These are phyloP conservation scores for Phytophthora rubi DNA, from an alignment of 352 stramenopile species.

Conservation along the genomic window DNA sequence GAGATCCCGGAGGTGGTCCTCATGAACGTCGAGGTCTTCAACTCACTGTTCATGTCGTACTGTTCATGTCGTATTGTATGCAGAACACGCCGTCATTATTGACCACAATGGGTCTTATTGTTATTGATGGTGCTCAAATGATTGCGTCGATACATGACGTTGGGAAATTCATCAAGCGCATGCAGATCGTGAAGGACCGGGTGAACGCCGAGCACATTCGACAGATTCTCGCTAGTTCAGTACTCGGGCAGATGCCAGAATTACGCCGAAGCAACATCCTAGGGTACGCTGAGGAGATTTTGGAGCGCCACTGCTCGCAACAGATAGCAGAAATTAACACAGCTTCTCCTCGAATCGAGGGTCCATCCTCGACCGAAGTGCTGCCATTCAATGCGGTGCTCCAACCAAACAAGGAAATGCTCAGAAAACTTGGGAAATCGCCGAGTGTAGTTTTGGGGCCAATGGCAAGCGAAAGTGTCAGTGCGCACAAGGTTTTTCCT, in stretches of 20 bases:
- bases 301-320: neutral
- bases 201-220: constrained; percentile 3
- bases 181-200: constrained; percentile 12
- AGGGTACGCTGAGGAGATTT: neutral
- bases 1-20: constrained; percentile 35
- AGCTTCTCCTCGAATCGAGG: neutral
- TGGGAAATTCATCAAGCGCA: neutral
- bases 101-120: constrained; percentile 32
- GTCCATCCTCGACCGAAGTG: neutral
- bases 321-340: neutral
- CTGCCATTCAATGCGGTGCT: neutral
- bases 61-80: constrained; percentile 50
- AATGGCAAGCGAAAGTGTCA: neutral
- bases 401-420: neutral
- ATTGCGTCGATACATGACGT: constrained; percentile 16
- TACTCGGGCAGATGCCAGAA: neutral
- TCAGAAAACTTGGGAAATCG: neutral
- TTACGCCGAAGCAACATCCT: neutral
- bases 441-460: neutral
- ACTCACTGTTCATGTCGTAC: constrained; percentile 45
- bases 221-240: neutral
- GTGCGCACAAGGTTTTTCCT: neutral
- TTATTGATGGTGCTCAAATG: constrained; percentile 27
- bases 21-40: constrained; percentile 52
- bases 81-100: constrained; percentile 41